phyloP scores from a whole-genome alignment of 2,329 filamentous ascomycete species.

The Colletotrichum agaves region DNA sequence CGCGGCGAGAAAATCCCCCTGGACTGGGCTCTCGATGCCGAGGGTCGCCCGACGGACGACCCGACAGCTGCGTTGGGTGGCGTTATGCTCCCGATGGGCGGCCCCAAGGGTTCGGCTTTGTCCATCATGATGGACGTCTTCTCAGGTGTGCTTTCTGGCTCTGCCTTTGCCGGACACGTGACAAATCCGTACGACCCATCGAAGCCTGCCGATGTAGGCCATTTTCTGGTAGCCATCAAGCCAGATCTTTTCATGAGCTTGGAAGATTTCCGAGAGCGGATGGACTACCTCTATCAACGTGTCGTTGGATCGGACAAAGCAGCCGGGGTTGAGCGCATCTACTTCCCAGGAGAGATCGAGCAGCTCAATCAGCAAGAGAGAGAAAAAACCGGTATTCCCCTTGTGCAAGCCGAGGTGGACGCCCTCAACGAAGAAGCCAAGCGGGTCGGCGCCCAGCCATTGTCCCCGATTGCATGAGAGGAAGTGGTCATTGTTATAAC shows the following conservation, averaged over 20 bases:
- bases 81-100: conserved; percentile 88
- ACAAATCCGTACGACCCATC: conserved; percentile 80
- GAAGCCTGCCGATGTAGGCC: conserved; percentile 75
- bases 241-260: conserved; percentile 79
- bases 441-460: conserved; percentile 51
- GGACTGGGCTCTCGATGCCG: conserved; percentile 80
- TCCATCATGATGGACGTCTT: conserved; percentile 92
- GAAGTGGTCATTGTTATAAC: background rate
- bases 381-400: conserved; percentile 66
- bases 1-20: conserved; percentile 75
- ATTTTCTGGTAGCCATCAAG: conserved; percentile 78
- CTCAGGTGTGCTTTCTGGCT: conserved; percentile 80
- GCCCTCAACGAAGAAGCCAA: conserved; percentile 65
- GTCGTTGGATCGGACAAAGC: conserved; percentile 66
- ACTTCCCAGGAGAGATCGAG: conserved; percentile 72
- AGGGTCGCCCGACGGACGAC: conserved; percentile 77
- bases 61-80: conserved; percentile 76
- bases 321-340: conserved; percentile 66
- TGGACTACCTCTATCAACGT: conserved; percentile 64
- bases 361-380: conserved; percentile 63
- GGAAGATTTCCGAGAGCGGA: conserved; percentile 74
- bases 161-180: conserved; percentile 82
- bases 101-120: conserved; percentile 81
- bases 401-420: conserved; percentile 66
- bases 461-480: background rate